Percentiles rank a stretch among this genome's conserved stretches.
Conservation (phyloP, 1,284 basidiomycete species). For the Fomes fomentarius region DNA sequence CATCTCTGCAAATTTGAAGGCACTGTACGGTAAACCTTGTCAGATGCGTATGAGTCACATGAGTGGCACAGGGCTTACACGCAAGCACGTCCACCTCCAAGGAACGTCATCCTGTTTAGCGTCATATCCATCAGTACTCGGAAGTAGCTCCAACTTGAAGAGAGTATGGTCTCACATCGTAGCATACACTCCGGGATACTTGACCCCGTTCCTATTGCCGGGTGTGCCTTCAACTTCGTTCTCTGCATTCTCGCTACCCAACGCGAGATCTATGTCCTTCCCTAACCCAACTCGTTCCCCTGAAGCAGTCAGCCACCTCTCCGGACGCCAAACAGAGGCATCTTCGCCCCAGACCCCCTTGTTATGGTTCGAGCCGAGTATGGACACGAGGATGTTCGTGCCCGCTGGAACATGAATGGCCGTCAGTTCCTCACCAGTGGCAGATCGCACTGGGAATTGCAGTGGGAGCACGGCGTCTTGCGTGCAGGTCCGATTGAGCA, state of each 20-base stretch:
- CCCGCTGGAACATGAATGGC: slow-evolving; percentile 27
- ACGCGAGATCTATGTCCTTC: slow-evolving; percentile 8
- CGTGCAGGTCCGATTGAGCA: slow-evolving; percentile 21
- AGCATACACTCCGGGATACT: slow-evolving; percentile 39
- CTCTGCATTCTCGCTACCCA: slow-evolving; percentile 6
- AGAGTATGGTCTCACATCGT: slow-evolving; percentile 34
- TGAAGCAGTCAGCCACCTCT: slow-evolving; percentile 36
- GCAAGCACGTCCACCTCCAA: slow-evolving; percentile 38
- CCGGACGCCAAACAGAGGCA: slow-evolving; percentile 46
- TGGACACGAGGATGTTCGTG: slow-evolving; percentile 24
- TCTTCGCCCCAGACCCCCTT: slow-evolving; percentile 45
- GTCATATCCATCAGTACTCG: not conserved
- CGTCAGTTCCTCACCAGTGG: slow-evolving; percentile 32
- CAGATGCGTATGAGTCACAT: not conserved
- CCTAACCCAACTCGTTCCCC: slow-evolving; percentile 26
- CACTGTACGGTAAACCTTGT: slow-evolving; percentile 23
- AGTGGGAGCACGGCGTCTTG: slow-evolving; percentile 37
- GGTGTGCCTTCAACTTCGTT: slow-evolving; percentile 6
- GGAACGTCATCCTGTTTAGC: slow-evolving; percentile 39
- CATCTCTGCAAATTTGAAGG: slow-evolving; percentile 40
- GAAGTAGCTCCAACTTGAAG: not conserved
- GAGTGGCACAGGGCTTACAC: slow-evolving; percentile 28
- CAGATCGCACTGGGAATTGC: slow-evolving; percentile 36
- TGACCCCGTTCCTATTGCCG: slow-evolving; percentile 16
- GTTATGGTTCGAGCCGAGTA: slow-evolving; percentile 29